Conservation (phyloP, 176 grass and related monocot genomes). For the Stipa capillata region DNA sequence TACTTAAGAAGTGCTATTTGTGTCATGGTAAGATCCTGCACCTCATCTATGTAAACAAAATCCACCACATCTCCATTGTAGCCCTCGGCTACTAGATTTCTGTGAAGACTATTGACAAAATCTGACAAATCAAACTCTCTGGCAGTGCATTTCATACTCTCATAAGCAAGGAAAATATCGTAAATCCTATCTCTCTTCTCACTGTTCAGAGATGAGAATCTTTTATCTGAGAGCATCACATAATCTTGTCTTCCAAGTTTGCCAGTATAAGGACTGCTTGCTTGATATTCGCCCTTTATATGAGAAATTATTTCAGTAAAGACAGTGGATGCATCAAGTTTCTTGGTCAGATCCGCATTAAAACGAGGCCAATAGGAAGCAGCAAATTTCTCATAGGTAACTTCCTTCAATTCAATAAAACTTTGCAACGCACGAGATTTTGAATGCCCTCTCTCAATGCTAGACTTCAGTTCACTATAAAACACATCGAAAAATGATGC, state of each 20-base stretch:
- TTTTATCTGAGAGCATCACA: conserved; percentile 58
- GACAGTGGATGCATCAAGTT: conserved; percentile 65
- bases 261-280: not conserved
- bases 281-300: conserved; percentile 52
- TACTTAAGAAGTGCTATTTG: conserved; percentile 75
- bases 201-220: conserved; percentile 48
- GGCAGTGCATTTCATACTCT: conserved; percentile 38
- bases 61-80: conserved; percentile 45
- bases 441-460: conserved; percentile 31
- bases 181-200: conserved; percentile 48
- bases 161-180: conserved; percentile 75
- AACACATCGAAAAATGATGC: conserved; percentile 69
- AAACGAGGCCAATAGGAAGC: conserved; percentile 77
- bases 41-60: conserved; percentile 89
- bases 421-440: conserved; percentile 48
- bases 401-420: conserved; percentile 69
- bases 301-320: conserved; percentile 91
- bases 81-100: conserved; percentile 23
- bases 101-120: conserved; percentile 66
- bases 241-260: conserved; percentile 42
- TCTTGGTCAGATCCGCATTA: conserved; percentile 54
- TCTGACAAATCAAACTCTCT: conserved; percentile 79
- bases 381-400: conserved; percentile 68
- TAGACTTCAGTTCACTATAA: conserved; percentile 29
- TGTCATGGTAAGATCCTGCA: conserved; percentile 79